Conservation (phyloP, 2,329 filamentous ascomycete species). For the Teratosphaeria viscida region DNA sequence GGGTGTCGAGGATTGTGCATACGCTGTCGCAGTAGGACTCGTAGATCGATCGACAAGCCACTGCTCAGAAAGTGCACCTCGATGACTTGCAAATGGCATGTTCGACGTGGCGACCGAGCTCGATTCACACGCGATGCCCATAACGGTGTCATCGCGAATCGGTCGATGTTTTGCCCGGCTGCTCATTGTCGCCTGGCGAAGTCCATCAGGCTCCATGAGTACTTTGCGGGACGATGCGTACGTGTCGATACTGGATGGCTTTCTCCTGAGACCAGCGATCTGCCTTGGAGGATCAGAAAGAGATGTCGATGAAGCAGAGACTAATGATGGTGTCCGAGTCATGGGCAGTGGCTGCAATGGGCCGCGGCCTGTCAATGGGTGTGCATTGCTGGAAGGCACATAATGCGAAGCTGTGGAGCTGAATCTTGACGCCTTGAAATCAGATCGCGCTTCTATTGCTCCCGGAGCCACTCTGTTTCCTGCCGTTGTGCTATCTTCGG, state of each 20-base stretch:
- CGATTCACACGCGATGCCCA: slow-evolving; percentile 17
- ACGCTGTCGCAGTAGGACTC: slow-evolving; percentile 22
- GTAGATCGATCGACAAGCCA: background rate
- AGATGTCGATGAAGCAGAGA: slow-evolving; percentile 38
- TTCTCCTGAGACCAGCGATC: slow-evolving; percentile 31
- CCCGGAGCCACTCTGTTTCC: background rate
- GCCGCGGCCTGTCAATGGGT: slow-evolving; percentile 1
- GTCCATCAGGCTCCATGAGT: slow-evolving; percentile 23
- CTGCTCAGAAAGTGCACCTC: background rate
- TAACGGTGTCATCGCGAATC: slow-evolving; percentile 15
- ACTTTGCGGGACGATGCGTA: slow-evolving; percentile 21
- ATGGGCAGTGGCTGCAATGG: slow-evolving; percentile 10
- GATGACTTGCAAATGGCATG: background rate
- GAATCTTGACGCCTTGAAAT: background rate
- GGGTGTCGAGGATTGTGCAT: slow-evolving; percentile 58
- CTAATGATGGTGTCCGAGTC: slow-evolving; percentile 37
- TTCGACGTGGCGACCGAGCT: background rate
- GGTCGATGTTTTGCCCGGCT: slow-evolving; percentile 8
- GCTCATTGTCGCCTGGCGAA: slow-evolving; percentile 9
- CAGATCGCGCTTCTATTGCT: background rate
- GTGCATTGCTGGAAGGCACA: background rate
- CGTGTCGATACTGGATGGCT: slow-evolving; percentile 34
- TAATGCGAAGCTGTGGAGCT: background rate
- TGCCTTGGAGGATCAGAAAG: slow-evolving; percentile 36
- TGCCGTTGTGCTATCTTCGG: slow-evolving; percentile 5